Percentiles rank a stretch among this genome's conserved stretches.
phyloP scores from a whole-genome alignment of 306 rosid species.

The Dryas octopetala region DNA sequence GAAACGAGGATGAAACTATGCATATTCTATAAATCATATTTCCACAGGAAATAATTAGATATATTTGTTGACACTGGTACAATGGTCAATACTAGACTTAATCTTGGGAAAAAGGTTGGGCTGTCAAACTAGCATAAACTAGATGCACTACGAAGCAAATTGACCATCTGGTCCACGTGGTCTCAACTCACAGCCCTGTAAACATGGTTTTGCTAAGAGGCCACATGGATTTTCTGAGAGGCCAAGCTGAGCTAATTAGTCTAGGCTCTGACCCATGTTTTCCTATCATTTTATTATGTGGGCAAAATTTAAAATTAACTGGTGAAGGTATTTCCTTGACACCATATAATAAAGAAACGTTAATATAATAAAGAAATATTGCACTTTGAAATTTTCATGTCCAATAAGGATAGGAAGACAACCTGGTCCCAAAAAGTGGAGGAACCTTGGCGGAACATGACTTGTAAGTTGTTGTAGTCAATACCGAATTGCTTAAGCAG shows the following conservation, averaged over 20 bases:
- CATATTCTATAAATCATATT: not conserved
- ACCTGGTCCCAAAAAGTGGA: constrained; percentile 58
- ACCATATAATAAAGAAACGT: not conserved
- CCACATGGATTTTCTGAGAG: no score
- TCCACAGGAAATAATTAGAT: not conserved
- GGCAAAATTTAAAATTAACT: not conserved
- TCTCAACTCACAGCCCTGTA: not conserved
- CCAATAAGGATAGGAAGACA: constrained; percentile 8
- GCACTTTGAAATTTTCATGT: not conserved
- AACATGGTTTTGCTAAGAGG: not conserved
- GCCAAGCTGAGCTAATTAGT: no score
- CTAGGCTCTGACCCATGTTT: not conserved
- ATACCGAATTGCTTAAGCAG: constrained; percentile 58
- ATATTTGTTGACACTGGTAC: not conserved
- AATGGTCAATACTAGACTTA: not conserved
- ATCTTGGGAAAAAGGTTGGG: not conserved
- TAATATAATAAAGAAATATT: not conserved
- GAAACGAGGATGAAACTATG: not conserved
- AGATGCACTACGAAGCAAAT: not conserved
- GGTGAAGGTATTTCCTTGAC: constrained; percentile 5
- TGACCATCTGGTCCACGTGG: not conserved
- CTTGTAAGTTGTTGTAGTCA: constrained; percentile 56
- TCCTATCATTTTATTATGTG: not conserved
- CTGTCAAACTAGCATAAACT: not conserved
- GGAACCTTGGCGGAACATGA: constrained; percentile 74